Base-by-base conservation (phyloP, 169 alveolate genomes). In the Besnoitia besnoiti region DNA sequence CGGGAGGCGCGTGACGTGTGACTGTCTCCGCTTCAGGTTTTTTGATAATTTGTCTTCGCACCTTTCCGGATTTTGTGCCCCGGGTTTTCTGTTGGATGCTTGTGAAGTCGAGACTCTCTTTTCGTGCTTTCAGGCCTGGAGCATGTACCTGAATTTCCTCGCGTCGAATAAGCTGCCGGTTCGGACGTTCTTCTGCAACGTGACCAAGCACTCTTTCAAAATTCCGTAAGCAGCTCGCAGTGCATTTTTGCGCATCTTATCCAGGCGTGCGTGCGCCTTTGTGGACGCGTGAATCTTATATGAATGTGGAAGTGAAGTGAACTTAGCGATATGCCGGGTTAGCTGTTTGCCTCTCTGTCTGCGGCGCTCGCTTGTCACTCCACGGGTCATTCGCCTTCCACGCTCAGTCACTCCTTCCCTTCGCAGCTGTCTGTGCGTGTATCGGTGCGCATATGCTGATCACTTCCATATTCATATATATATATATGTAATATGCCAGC, bases 101-200 rank as follows among this genome's bases (percentile, higher is more conserved):
- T 44, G 50, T 75, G 40, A n/a, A n/a, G n/a, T n/a, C n/a, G n/a
- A n/a, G n/a, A n/a, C n/a, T n/a, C n/a, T n/a, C n/a, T n/a, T 42
- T 77, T 50, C 85, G 46, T 67, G 8, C 39, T 14, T 46, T 7
- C 85, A 90, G 93, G 90, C 79, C 49, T 84, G 85, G 93, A 55
- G 50, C 51, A 82, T 55, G 90, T 90, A 90, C 76, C 46, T 90
- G 55, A 73, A 87, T 37, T 90, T 90, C 76, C 50, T 79, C 46
- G 39, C 93, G 24, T 55, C 85, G 51, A 76, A 90, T 46, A 50
- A 42, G 67, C 93, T 90, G 75, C 93, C 93, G 0, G 89, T 90
- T 19, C 55, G 51, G 40, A 55, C 93, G 33, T 90, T 49, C 62
- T 90, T 79, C 90, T 90, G 93, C 90, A 47, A 79, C 85, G 19